Evolutionary conservation across 2,329 filamentous ascomycete genomes (phyloP).

Genomic region (Gremmenia infestans): DNA sequence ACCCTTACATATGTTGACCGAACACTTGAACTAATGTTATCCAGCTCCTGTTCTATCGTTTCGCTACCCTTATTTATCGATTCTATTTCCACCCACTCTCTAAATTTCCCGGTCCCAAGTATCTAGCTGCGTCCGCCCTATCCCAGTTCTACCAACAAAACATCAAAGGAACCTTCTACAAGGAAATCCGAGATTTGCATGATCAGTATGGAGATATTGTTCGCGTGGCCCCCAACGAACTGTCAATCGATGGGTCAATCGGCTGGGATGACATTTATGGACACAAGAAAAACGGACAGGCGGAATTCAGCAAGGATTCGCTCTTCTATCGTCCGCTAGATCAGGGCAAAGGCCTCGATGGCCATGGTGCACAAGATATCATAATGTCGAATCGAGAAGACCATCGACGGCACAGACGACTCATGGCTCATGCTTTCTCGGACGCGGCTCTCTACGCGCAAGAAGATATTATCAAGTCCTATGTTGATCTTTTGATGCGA

Average conservation of each 20-base stretch:
- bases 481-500: conserved; percentile 4
- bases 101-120: conserved; percentile 29
- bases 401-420: conserved; percentile 28
- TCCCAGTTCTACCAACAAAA: neutral
- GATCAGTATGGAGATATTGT: conserved; percentile 6
- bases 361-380: neutral
- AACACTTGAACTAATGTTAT: neutral
- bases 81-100: conserved; percentile 27
- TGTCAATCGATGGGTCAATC: conserved; percentile 20
- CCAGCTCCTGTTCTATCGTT: neutral
- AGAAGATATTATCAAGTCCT: conserved; percentile 17
- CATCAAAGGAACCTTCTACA: neutral
- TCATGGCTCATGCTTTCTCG: conserved; percentile 31
- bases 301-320: neutral
- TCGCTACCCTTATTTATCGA: neutral
- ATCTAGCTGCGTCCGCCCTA: conserved; percentile 3
- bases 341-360: neutral
- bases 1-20: neutral
- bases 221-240: conserved; percentile 25
- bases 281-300: neutral
- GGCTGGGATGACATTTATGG: neutral
- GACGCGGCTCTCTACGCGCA: conserved; percentile 30
- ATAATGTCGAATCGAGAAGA: conserved; percentile 3
- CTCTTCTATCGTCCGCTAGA: neutral
- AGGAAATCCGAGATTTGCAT: neutral